These are phyloP conservation scores for Nepenthes gracilis DNA, from an alignment of 148 eudicot genomes.

Conservation along the genomic window DNA sequence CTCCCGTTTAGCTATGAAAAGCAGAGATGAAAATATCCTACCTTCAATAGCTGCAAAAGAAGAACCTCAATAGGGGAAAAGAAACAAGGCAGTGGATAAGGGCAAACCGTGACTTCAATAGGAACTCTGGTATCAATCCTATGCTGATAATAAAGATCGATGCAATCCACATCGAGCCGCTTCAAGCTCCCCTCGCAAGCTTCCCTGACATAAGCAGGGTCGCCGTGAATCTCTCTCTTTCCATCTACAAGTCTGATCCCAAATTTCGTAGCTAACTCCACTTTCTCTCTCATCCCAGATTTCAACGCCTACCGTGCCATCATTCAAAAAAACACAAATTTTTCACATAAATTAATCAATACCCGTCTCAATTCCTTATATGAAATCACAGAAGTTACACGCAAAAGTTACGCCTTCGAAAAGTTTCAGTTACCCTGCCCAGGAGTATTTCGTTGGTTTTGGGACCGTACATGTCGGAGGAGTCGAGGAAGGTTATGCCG, in stretches of 20 bases:
- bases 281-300: constrained; percentile 7
- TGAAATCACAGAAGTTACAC: background rate
- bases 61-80: background rate
- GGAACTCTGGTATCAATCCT: constrained; percentile 10
- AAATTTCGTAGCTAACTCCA: constrained; percentile 6
- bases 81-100: background rate
- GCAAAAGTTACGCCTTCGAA: background rate
- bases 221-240: constrained; percentile 1
- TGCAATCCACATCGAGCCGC: constrained; percentile 10
- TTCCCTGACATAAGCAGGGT: constrained; percentile 15
- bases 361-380: background rate
- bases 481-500: constrained; percentile 42
- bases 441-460: constrained; percentile 34
- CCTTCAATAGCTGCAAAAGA: background rate
- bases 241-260: constrained; percentile 5
- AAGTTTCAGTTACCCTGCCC: constrained; percentile 17
- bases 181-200: constrained; percentile 14
- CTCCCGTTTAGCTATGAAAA: background rate
- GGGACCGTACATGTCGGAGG: constrained; percentile 43
- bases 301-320: constrained; percentile 6
- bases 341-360: background rate
- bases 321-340: background rate
- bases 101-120: constrained; percentile 17
- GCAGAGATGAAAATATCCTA: background rate
- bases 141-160: constrained; percentile 13